A percentile compares a stretch with the other conserved stretches of the same genome.
These are phyloP conservation scores for Lentinula aciculospora DNA, from an alignment of 768 basidiomycete species.

Conservation along the genomic window DNA sequence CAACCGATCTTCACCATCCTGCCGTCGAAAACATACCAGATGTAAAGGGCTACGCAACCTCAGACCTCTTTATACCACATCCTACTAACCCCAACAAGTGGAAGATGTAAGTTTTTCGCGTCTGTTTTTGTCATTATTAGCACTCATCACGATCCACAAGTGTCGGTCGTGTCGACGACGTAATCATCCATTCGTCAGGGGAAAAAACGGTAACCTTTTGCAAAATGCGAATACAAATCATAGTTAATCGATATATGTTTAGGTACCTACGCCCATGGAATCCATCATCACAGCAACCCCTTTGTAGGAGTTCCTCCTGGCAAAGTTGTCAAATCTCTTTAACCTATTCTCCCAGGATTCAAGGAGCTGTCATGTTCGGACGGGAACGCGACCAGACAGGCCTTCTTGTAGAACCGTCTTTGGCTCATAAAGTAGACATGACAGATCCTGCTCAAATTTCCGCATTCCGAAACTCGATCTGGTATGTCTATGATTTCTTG, in stretches of 20 bases:
- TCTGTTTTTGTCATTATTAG: neutral
- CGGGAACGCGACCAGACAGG: constrained; percentile 28
- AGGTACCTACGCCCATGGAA: constrained; percentile 23
- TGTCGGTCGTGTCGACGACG: constrained; percentile 31
- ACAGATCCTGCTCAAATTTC: constrained; percentile 15
- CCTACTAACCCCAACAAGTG: constrained; percentile 33
- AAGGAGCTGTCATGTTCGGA: constrained; percentile 39
- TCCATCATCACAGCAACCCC: constrained; percentile 16
- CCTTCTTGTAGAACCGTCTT: constrained; percentile 25
- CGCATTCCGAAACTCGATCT: constrained; percentile 30
- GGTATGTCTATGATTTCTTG: constrained; percentile 18
- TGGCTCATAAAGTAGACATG: constrained; percentile 21
- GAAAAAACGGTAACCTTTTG: constrained; percentile 19
- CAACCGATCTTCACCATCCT: constrained; percentile 18
- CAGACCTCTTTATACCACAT: constrained; percentile 38
- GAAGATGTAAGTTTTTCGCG: constrained; percentile 27
- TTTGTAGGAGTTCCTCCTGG: constrained; percentile 18
- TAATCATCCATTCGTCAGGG: constrained; percentile 20
- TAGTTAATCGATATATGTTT: neutral
- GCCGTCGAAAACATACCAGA: constrained; percentile 28
- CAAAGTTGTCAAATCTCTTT: neutral
- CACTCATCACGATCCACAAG: constrained; percentile 13
- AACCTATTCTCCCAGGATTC: constrained; percentile 8
- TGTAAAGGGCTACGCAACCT: constrained; percentile 33
- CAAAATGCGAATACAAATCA: neutral